Conservation (phyloP, 225 moss, liverwort and hornwort species). For the Pseudisothecium myosuroides region DNA sequence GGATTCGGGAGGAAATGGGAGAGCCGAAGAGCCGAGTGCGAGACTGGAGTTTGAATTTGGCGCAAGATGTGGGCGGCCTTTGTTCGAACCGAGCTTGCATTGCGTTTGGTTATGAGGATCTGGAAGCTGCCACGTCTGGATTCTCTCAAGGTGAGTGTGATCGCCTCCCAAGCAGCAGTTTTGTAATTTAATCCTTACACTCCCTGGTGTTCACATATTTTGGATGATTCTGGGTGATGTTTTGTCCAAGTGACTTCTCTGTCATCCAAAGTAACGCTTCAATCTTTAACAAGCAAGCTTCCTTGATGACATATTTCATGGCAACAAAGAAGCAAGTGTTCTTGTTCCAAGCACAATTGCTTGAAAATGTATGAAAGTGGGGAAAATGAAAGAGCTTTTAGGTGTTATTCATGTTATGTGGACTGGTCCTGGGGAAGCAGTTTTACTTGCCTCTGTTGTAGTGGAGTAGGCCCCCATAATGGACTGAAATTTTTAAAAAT, state of each 20-base stretch:
- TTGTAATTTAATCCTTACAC: neutral
- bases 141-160: slow-evolving; percentile 25
- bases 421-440: neutral
- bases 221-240: neutral
- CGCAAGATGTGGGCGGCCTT: neutral
- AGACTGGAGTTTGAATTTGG: neutral
- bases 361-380: neutral
- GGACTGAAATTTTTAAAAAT: neutral
- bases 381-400: neutral
- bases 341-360: neutral
- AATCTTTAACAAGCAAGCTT: neutral
- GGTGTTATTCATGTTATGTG: neutral
- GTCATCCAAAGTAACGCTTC: neutral
- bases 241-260: neutral
- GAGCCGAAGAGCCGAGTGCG: neutral
- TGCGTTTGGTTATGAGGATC: slow-evolving; percentile 14
- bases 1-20: neutral
- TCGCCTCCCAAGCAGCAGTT: neutral
- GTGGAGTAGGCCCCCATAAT: neutral
- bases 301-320: neutral
- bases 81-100: slow-evolving; percentile 4
- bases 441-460: neutral
- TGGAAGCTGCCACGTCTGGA: slow-evolving; percentile 22
- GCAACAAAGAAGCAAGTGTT: neutral
- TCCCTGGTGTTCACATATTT: neutral